These are phyloP conservation scores for Ceratocystis diversiconidia DNA, from an alignment of 2,329 filamentous ascomycete genomes.

Conservation along the genomic window DNA sequence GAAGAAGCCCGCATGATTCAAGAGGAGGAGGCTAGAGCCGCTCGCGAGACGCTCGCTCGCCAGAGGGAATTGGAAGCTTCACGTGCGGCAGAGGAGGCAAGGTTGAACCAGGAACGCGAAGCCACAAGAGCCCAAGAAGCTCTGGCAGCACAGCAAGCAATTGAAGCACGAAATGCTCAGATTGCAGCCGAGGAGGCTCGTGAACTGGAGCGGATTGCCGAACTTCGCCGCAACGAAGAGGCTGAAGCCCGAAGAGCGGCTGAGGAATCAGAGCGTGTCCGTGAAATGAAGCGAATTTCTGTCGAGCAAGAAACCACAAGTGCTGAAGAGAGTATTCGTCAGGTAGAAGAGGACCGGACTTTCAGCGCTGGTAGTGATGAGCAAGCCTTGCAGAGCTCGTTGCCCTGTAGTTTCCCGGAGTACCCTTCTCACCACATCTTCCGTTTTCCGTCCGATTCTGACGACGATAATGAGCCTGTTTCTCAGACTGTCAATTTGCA, in stretches of 20 bases:
- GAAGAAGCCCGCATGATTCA: constrained; percentile 26
- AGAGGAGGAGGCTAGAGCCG: constrained; percentile 30
- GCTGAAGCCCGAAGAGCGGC: not conserved
- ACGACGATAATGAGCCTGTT: not conserved
- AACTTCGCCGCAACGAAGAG: not conserved
- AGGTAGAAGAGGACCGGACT: not conserved
- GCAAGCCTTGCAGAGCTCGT: not conserved
- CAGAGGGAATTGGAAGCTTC: not conserved
- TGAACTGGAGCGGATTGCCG: not conserved
- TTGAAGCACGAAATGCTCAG: not conserved
- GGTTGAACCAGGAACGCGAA: not conserved
- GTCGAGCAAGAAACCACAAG: not conserved
- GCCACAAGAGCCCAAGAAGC: not conserved
- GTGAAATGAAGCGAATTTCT: not conserved
- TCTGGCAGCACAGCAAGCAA: constrained; percentile 4
- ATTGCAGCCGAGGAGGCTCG: constrained; percentile 1
- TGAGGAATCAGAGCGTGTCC: not conserved
- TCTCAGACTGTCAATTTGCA: not conserved
- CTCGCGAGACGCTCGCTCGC: not conserved
- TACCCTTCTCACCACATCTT: not conserved
- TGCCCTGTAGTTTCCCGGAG: not conserved
- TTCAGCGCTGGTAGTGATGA: too few relatives aligned
- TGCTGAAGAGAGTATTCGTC: not conserved
- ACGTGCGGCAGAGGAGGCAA: not conserved
- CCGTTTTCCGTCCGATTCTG: not conserved